Base-by-base conservation (phyloP, 805 yeast species). In the Zygotorulaspora danielsina region DNA sequence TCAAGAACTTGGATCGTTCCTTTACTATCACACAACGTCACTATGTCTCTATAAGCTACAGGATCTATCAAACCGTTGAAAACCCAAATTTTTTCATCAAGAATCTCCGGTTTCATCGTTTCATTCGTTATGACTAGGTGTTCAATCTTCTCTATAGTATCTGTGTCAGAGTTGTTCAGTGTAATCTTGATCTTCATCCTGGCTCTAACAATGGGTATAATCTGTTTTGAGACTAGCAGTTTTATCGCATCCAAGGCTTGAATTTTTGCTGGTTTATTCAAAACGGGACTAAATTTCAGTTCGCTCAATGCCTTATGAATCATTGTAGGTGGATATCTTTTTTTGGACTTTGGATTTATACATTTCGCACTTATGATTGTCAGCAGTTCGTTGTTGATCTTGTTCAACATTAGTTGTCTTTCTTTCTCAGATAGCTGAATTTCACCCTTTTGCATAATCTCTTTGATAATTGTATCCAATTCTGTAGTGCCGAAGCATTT, bases 351-450 rank as follows among this genome's bases (percentile, higher is more conserved):
- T 4, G 98, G 97, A 50, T 93, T 93, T 34, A 93, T 81, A 58
- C 97, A 89, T 61, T 87, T 88, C 3, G 95, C 81, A 12, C 94
- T 83, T 20, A 93, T 79, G 31, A 87, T 78, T 35, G 81, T 86
- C 22, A 93, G 66, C 45, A 88, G 81, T 54, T 88, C 95, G 48
- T 86, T 86, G 48, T 79, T 85, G 35, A 81, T 73, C 61, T 85
- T 89, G 39, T 71, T 73, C 43, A 78, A 63, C 59, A 82, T 81
- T 34, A 83, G 81, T 48, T 77, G 82, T 54, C 98, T 72, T 64
- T 93, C 98, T 67, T 86, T 88, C 61, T 87, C 96, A 53, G 93
- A 87, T 38, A 93, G 73, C 61, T 93, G 97, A 49, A 93, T 81
- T 62, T 93, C 98, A 27, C 98, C 98, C 58, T 85, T 87, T 41